Base-by-base conservation (phyloP, 352 stramenopile genomes). In the Globisporangium polare region DNA sequence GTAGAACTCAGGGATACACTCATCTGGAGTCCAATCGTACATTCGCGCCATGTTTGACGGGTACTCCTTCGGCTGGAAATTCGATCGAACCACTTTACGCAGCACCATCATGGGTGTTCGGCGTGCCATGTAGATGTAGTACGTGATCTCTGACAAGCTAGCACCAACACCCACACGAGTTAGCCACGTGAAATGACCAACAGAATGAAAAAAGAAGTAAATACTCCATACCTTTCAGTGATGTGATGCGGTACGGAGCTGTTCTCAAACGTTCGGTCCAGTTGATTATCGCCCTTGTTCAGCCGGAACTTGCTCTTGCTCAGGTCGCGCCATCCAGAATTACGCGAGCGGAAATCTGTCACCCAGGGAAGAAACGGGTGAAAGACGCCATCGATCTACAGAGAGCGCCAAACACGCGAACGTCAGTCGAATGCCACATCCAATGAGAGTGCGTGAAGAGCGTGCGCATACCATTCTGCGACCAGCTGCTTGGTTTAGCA, bases 301-400 rank as follows among this genome's bases (percentile, higher is more conserved):
- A 99, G 69, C 0, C 96, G 77, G 63, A 98, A 99, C 60, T 99
- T 98, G 57, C 82, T 97, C 66, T 92, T 96, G 17, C 67, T 78
- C 15, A 98, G 67, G 59, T 98, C 92, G 22, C 95, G 78, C 86
- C 90, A 97, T 22, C 89, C 83, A 33, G 69, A 71, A 37, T 66
- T 61, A 4, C 60, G 68, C 3, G 60, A 62, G 4, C 67, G 83
- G 60, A 98, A 98, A 68, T 98, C 91, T 12, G 89, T 96, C 10
- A 98, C 94, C 96, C 96, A 99, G 1, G 96, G 96, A n/a, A 99
- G 56, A 31, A 99, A 89, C 0, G 94, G 90, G 66, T 98, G 94
- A 62, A 96, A 96, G 12, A 82, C 75, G 26, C 76, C 71, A 58
- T 90, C 79, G 17, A 89, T 69, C 78, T 91, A 67, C 17, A 26